Percentiles rank a stretch among this genome's conserved stretches.
phyloP scores from a whole-genome alignment of 305 asterid species.

The Fraxinus sp. region DNA sequence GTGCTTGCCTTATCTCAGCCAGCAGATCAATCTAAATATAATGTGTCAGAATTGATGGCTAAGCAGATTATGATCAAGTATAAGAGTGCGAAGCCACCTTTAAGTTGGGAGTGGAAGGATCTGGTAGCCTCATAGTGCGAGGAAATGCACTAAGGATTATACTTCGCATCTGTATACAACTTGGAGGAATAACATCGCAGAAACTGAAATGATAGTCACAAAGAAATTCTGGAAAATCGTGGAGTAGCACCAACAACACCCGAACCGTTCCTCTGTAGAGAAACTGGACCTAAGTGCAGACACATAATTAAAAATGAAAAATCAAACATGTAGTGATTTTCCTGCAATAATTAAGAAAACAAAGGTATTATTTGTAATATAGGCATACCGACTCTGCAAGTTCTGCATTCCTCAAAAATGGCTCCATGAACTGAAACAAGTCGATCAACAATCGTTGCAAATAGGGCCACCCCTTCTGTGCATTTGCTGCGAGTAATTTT shows the following conservation, averaged over 20 bases:
- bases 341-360: constrained; percentile 6
- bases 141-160: constrained; percentile 97
- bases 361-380: neutral
- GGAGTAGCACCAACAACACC: constrained; percentile 94
- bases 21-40: constrained; percentile 81
- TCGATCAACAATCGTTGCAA: constrained; percentile 86
- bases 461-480: constrained; percentile 95
- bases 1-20: constrained; percentile 78
- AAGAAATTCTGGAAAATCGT: constrained; percentile 97
- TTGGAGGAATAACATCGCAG: constrained; percentile 98
- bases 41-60: constrained; percentile 8
- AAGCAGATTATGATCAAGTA: neutral
- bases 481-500: constrained; percentile 79
- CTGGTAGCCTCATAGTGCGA: constrained; percentile 96
- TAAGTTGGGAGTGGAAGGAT: constrained; percentile 93
- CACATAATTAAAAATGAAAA: constrained; percentile 11
- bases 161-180: constrained; percentile 97
- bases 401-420: constrained; percentile 90
- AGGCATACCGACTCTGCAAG: constrained; percentile 82
- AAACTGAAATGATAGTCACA: constrained; percentile 99
- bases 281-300: constrained; percentile 57
- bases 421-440: constrained; percentile 96
- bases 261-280: constrained; percentile 94
- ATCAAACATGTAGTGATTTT: neutral
- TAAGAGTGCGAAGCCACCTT: constrained; percentile 45